phyloP scores from a whole-genome alignment of 257 asterid species.

The Ballota nigra region DNA sequence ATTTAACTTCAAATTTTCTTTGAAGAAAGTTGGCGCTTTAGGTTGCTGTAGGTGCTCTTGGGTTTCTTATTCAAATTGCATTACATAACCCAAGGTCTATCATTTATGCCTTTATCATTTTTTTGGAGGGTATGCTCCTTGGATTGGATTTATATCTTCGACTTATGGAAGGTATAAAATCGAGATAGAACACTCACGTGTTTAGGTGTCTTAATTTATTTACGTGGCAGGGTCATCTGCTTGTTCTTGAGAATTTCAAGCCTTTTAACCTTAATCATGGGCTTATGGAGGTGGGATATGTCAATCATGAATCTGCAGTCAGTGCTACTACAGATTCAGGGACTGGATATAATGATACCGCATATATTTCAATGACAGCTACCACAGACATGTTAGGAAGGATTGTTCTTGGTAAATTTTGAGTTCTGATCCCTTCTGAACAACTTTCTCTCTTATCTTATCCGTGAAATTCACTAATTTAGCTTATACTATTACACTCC shows the following conservation, averaged over 20 bases:
- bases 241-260: conserved; percentile 73
- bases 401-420: conserved; percentile 69
- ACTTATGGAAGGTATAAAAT: neutral
- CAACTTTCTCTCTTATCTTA: neutral
- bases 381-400: conserved; percentile 83
- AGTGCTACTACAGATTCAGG: conserved; percentile 37
- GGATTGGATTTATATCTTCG: neutral
- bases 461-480: neutral
- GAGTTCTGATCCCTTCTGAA: neutral
- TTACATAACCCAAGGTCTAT: neutral
- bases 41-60: neutral
- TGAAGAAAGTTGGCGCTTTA: neutral
- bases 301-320: conserved; percentile 66
- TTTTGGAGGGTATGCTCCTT: neutral
- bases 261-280: conserved; percentile 83
- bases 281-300: conserved; percentile 89
- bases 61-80: neutral
- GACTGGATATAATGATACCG: conserved; percentile 40
- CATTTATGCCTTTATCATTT: neutral
- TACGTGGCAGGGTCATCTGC: conserved; percentile 77
- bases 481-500: neutral
- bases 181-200: conserved; percentile 16
- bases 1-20: neutral
- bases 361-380: conserved; percentile 92
- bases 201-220: conserved; percentile 19